These are phyloP conservation scores for Colletotrichum karsti DNA, from an alignment of 2,329 filamentous ascomycete genomes.

Conservation along the genomic window DNA sequence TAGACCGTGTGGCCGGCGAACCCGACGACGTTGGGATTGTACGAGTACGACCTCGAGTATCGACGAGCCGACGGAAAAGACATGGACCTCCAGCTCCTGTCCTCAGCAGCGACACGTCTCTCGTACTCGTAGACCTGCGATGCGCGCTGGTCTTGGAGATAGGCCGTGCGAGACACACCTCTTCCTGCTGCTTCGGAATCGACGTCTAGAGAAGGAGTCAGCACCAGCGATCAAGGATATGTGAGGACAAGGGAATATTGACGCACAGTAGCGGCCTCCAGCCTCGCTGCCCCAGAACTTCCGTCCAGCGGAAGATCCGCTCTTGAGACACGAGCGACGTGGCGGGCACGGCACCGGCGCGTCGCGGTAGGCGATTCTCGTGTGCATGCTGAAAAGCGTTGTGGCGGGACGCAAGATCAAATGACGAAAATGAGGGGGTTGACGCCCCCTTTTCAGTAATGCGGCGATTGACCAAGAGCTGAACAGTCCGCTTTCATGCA, in stretches of 20 bases:
- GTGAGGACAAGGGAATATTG: neutral
- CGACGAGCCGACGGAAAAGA: neutral
- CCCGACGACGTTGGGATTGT: neutral
- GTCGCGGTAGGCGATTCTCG: neutral
- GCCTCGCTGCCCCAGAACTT: neutral
- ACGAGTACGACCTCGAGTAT: neutral
- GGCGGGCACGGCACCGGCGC: neutral
- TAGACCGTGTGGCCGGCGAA: neutral
- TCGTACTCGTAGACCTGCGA: neutral
- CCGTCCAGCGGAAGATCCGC: neutral
- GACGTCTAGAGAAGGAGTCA: neutral
- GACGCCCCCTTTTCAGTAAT: neutral
- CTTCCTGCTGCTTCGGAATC: neutral
- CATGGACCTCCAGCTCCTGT: neutral
- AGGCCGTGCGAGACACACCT: neutral
- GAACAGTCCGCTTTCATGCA: neutral
- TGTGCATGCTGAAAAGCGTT: accelerated
- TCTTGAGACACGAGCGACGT: neutral
- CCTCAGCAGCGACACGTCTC: neutral
- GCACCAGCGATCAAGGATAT: accelerated
- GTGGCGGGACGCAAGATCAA: neutral
- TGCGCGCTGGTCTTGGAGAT: neutral
- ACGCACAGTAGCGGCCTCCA: neutral
- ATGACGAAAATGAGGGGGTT: neutral
- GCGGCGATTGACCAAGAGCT: neutral